Evolutionary conservation across 192 early-diverging fungal genomes (phyloP).

Genomic region (Coemansia sp.): DNA sequence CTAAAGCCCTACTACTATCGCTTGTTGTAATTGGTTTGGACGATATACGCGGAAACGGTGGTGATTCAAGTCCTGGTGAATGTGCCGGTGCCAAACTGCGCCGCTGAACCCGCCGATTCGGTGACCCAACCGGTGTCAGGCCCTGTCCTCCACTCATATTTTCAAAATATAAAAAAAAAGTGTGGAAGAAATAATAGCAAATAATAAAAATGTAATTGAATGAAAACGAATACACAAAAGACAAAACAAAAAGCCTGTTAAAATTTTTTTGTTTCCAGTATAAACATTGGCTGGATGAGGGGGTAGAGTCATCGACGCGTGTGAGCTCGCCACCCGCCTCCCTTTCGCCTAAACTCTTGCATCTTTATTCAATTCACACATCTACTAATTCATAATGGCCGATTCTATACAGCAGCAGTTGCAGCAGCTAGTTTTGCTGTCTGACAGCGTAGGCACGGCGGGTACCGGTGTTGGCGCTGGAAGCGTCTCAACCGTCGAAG

Average conservation of each 20-base stretch:
- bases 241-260: background rate
- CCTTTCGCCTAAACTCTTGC: background rate
- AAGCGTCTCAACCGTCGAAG: constrained; percentile 53
- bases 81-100: constrained; percentile 15
- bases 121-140: constrained; percentile 48
- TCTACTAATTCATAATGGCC: constrained; percentile 31
- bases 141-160: constrained; percentile 20
- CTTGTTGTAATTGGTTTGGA: background rate
- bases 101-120: constrained; percentile 33
- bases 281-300: background rate
- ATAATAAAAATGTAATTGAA: background rate
- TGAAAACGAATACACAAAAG: constrained; percentile 4
- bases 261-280: constrained; percentile 5
- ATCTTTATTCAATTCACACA: constrained; percentile 4
- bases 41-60: constrained; percentile 18
- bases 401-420: constrained; percentile 58
- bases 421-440: constrained; percentile 55
- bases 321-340: background rate
- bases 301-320: background rate
- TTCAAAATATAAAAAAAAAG: background rate
- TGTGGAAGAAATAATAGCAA: background rate
- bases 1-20: background rate
- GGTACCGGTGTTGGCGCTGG: constrained; percentile 28
- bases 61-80: constrained; percentile 16
- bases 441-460: constrained; percentile 46